A percentile compares a stretch with the other conserved stretches of the same genome.
These are phyloP conservation scores for Adenanthera pavonina DNA, from an alignment of 306 rosid genomes.

Conservation along the genomic window DNA sequence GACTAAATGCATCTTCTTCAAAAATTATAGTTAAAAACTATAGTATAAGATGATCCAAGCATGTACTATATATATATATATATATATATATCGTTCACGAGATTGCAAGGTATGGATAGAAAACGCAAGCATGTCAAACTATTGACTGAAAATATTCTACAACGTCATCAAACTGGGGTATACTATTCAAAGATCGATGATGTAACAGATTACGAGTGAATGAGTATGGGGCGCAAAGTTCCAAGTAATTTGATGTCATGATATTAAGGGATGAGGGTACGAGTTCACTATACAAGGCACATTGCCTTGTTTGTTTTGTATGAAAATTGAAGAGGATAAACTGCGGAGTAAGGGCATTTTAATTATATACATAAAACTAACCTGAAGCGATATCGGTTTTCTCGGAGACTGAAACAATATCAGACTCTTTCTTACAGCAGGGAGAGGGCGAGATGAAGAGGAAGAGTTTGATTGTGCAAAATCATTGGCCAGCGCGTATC, in stretches of 20 bases:
- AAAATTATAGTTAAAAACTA: too few relatives aligned
- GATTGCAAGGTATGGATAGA: neutral
- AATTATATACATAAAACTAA: too few relatives aligned
- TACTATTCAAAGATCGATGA: neutral
- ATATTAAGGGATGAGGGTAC: neutral
- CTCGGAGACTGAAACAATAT: too few relatives aligned
- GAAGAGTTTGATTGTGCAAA: too few relatives aligned
- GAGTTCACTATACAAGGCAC: neutral
- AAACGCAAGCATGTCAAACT: neutral
- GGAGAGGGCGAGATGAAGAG: too few relatives aligned
- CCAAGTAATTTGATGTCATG: neutral
- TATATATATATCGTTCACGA: neutral
- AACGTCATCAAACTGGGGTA: neutral
- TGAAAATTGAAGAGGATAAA: neutral
- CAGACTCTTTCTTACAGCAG: too few relatives aligned
- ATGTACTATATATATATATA: too few relatives aligned
- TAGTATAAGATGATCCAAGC: too few relatives aligned
- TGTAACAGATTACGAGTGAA: neutral
- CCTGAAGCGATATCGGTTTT: too few relatives aligned
- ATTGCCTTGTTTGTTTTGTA: neutral
- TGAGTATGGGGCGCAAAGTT: neutral
- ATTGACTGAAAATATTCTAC: constrained; percentile 5
- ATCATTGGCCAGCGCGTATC: too few relatives aligned
- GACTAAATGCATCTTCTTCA: too few relatives aligned
- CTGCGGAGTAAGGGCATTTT: neutral